Evolutionary conservation across 805 yeast genomes (phyloP).

Genomic region (Candida wancherniae): DNA sequence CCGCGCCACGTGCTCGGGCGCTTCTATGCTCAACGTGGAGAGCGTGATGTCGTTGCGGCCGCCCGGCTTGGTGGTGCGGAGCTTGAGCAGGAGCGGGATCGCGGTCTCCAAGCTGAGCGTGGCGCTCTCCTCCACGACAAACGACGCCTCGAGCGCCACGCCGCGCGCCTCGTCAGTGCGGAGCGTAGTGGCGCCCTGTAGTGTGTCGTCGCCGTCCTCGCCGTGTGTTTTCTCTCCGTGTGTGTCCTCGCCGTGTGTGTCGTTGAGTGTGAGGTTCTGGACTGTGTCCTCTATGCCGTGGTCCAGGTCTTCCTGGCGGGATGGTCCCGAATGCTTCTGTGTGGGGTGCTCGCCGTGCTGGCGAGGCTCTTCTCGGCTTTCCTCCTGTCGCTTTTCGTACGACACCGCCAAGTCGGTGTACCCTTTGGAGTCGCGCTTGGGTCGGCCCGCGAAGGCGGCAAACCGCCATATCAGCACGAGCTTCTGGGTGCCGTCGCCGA

Average conservation of each 20-base stretch:
- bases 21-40: conserved; percentile 46
- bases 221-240: too few relatives aligned
- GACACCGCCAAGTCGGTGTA: conserved; percentile 5
- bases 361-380: neutral
- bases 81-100: conserved; percentile 39
- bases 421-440: conserved; percentile 6
- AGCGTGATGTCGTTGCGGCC: conserved; percentile 42
- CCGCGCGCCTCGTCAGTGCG: too few relatives aligned
- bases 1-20: conserved; percentile 36
- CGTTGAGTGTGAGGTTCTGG: too few relatives aligned
- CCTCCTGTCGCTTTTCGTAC: conserved; percentile 5
- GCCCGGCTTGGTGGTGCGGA: conserved; percentile 46
- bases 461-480: conserved; percentile 24
- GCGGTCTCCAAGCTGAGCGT: conserved; percentile 23
- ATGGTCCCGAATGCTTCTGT: neutral
- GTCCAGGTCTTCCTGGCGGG: too few relatives aligned
- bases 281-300: too few relatives aligned
- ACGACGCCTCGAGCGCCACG: too few relatives aligned
- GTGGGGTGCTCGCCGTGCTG: conserved; percentile 1
- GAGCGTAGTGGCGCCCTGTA: too few relatives aligned
- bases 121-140: neutral
- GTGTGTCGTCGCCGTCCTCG: too few relatives aligned
- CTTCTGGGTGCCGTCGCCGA: conserved; percentile 1
- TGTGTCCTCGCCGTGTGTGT: too few relatives aligned
- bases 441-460: conserved; percentile 16